phyloP scores from a whole-genome alignment of 163 green algal species.

The Trebouxia gelatinosa region DNA sequence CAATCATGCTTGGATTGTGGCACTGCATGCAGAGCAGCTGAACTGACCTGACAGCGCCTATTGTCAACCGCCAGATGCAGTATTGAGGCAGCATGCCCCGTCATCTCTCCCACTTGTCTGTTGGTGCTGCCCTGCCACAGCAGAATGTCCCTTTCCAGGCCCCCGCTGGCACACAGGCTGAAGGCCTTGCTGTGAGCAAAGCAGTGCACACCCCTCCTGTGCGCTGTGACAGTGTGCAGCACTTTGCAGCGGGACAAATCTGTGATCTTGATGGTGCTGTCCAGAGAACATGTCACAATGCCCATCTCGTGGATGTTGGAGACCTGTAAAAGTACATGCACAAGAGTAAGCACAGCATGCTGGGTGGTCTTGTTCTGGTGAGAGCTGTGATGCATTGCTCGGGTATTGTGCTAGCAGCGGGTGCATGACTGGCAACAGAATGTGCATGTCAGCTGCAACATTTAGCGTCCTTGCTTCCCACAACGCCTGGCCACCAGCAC shows the following conservation, averaged over 20 bases:
- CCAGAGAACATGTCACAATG: conserved; percentile 71
- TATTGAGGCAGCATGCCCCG: conserved; percentile 70
- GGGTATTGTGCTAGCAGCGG: neutral
- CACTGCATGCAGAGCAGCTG: no score
- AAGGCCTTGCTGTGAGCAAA: conserved; percentile 74
- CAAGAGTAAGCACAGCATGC: neutral
- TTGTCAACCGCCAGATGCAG: conserved; percentile 67
- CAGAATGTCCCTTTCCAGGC: conserved; percentile 76
- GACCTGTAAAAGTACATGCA: conserved; percentile 41
- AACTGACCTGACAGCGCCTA: conserved; percentile 58
- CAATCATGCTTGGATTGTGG: neutral
- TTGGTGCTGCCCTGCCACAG: conserved; percentile 71
- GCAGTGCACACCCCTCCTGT: conserved; percentile 69
- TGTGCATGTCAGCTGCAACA: neutral
- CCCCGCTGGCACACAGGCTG: conserved; percentile 73
- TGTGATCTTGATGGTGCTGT: conserved; percentile 68
- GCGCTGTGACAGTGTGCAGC: conserved; percentile 63
- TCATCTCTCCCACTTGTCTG: conserved; percentile 65
- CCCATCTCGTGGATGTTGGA: conserved; percentile 70
- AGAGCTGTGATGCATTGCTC: neutral
- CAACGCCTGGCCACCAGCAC: no score
- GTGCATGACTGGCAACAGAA: neutral
- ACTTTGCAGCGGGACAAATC: conserved; percentile 56
- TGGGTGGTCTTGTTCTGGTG: neutral
- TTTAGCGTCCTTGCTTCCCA: neutral